Evolutionary conservation across 78 protist species (phyloP).

Genomic region (Isochrysis galbana): DNA sequence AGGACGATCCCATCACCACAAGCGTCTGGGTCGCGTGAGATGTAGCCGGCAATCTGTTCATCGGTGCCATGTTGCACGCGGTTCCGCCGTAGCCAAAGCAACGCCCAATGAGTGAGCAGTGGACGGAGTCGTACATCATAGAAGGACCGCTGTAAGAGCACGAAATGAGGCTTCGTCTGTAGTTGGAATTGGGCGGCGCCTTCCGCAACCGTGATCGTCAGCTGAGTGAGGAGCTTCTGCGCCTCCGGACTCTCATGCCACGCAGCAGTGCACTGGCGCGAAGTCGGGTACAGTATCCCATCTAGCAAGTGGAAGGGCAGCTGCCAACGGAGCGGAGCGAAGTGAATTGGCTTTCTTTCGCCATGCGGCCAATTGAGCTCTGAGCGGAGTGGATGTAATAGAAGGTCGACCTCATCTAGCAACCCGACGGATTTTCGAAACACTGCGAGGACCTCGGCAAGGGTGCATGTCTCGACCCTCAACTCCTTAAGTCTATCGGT

Average conservation of each 20-base stretch:
- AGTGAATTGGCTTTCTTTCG: not conserved
- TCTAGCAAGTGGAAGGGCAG: constrained; percentile 62
- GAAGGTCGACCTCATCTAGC: constrained; percentile 58
- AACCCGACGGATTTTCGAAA: not conserved
- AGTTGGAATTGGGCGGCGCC: constrained; percentile 3
- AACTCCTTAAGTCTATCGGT: not conserved
- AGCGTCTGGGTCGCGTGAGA: not conserved
- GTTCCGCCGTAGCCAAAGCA: constrained; percentile 64
- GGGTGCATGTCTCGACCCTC: not conserved
- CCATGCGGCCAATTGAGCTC: constrained; percentile 79
- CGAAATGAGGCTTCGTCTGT: constrained; percentile 47
- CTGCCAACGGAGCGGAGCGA: constrained; percentile 64
- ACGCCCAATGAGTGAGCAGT: constrained; percentile 57
- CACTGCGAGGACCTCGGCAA: not conserved
- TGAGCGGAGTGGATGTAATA: constrained; percentile 65
- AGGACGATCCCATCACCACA: not conserved
- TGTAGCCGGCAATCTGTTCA: not conserved
- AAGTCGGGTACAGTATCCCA: constrained; percentile 28
- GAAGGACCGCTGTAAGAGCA: constrained; percentile 36
- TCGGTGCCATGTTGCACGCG: not conserved
- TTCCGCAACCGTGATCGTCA: not conserved
- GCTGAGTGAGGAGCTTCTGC: constrained; percentile 10
- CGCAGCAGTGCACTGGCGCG: constrained; percentile 3
- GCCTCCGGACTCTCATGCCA: constrained; percentile 16
- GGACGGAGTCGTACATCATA: constrained; percentile 43